Evolutionary conservation across 192 early-diverging fungal species (phyloP).

Genomic region (Pilobolus umbonatus): DNA sequence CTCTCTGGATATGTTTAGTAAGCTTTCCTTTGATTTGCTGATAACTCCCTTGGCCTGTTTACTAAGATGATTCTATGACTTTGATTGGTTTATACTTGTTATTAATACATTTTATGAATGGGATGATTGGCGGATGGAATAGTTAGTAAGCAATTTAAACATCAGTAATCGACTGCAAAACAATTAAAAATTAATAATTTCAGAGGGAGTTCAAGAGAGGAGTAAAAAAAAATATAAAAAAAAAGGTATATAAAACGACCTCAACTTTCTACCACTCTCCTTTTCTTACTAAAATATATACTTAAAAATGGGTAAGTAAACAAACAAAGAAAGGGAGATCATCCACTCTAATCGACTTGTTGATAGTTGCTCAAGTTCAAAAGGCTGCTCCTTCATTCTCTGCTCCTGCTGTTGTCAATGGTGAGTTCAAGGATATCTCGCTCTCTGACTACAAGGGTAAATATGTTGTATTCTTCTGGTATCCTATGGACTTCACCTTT

Average conservation of each 20-base stretch:
- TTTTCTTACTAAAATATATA: background rate
- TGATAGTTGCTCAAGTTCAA: conserved; percentile 17
- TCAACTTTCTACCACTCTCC: background rate
- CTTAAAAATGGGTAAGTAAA: conserved; percentile 4
- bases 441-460: conserved; percentile 45
- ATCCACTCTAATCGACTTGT: background rate
- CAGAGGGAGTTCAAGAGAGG: background rate
- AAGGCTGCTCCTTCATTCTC: conserved; percentile 59
- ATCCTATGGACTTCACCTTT: conserved; percentile 90
- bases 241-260: background rate
- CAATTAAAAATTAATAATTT: background rate
- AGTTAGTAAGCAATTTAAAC: conserved; percentile 10
- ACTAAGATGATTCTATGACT: too few relatives aligned
- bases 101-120: background rate
- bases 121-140: background rate
- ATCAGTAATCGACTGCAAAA: background rate
- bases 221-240: conserved; percentile 4
- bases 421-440: conserved; percentile 65
- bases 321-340: background rate
- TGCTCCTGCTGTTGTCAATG: conserved; percentile 63
- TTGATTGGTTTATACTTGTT: too few relatives aligned
- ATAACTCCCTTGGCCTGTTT: too few relatives aligned
- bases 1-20: too few relatives aligned
- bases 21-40: too few relatives aligned
- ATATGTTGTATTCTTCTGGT: conserved; percentile 45